Percentiles rank a stretch among this genome's conserved stretches.
phyloP scores from a whole-genome alignment of 768 basidiomycete genomes.

The Kwoniella pini region DNA sequence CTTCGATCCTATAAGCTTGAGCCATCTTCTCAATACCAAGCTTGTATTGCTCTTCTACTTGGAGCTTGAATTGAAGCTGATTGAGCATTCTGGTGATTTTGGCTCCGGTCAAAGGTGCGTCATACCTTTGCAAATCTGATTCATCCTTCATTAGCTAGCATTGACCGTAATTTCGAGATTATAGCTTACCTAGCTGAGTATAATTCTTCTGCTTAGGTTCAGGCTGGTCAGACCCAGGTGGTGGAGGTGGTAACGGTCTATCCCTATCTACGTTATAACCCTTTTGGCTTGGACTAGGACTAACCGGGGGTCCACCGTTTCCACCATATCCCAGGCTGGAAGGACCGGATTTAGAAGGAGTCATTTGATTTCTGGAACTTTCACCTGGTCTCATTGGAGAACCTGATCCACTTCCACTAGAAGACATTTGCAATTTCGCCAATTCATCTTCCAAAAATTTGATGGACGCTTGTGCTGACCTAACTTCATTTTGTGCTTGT shows the following conservation, averaged over 20 bases:
- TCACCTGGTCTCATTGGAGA: slow-evolving; percentile 21
- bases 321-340: neutral
- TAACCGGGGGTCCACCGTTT: slow-evolving; percentile 11
- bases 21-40: slow-evolving; percentile 99
- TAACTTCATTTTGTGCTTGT: slow-evolving; percentile 54
- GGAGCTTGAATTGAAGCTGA: slow-evolving; percentile 98
- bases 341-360: slow-evolving; percentile 17
- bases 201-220: slow-evolving; percentile 35
- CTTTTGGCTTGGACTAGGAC: slow-evolving; percentile 36
- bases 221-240: slow-evolving; percentile 23
- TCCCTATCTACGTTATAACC: slow-evolving; percentile 30
- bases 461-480: slow-evolving; percentile 51
- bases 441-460: slow-evolving; percentile 53
- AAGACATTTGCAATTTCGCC: slow-evolving; percentile 46
- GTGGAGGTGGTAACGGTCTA: slow-evolving; percentile 49
- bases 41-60: slow-evolving; percentile 97
- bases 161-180: neutral
- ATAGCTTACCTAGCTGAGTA: slow-evolving; percentile 50
- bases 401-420: slow-evolving; percentile 15
- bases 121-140: slow-evolving; percentile 89
- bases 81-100: slow-evolving; percentile 98
- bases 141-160: no score
- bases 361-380: slow-evolving; percentile 16
- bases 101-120: slow-evolving; percentile 90
- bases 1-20: slow-evolving; percentile 91